Evolutionary conservation across 129 eudicot genomes (phyloP).

Genomic region (Arctium lappa): DNA sequence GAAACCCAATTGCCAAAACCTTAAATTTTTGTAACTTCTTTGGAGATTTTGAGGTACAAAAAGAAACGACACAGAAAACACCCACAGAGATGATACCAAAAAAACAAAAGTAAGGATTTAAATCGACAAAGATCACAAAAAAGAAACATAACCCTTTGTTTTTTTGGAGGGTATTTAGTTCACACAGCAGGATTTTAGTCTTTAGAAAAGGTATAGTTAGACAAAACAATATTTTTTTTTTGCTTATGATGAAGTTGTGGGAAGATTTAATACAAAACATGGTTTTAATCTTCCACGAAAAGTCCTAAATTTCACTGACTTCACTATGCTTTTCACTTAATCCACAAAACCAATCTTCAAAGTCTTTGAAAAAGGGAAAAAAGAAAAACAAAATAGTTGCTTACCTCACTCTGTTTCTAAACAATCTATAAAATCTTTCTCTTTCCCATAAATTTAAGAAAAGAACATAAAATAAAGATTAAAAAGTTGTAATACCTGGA

Average conservation of each 20-base stretch:
- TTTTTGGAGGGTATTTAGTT: constrained; percentile 29
- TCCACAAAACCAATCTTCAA: not conserved
- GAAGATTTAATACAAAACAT: not conserved
- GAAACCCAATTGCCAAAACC: not conserved
- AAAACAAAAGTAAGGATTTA: constrained; percentile 3
- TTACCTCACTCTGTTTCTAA: constrained; percentile 21
- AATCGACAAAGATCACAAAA: constrained; percentile 16
- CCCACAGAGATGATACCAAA: not conserved
- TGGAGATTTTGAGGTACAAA: constrained; percentile 3
- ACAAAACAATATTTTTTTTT: constrained; percentile 30
- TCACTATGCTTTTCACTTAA: constrained; percentile 2
- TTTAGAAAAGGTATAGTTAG: constrained; percentile 24
- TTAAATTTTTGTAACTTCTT: not conserved
- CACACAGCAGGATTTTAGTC: constrained; percentile 11
- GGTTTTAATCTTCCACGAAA: not conserved
- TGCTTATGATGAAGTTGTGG: not conserved
- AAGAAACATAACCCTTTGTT: constrained; percentile 21
- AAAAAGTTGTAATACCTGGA: too few relatives aligned
- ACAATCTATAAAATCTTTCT: constrained; percentile 9
- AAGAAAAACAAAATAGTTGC: not conserved
- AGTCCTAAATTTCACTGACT: not conserved
- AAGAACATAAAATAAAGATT: not conserved
- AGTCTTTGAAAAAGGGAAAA: not conserved
- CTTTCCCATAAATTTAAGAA: constrained; percentile 4
- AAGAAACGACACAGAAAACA: not conserved